Evolutionary conservation across 2,329 filamentous ascomycete species (phyloP), one percentile per base, ranked within the genome.

Genomic region (Venturia pyrina): DNA sequence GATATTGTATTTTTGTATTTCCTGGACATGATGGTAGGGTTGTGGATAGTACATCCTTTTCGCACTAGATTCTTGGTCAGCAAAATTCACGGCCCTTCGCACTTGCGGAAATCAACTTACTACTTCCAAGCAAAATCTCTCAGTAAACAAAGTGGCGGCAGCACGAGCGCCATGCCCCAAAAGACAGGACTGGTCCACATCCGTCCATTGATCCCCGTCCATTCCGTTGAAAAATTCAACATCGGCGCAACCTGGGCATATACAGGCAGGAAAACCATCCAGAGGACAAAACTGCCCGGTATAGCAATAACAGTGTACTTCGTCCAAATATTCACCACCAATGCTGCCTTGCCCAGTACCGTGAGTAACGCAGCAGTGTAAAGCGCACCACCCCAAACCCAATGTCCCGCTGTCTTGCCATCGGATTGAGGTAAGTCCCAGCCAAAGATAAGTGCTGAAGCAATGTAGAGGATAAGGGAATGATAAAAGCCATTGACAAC

Each of bases 1-100:
- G 68, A 99, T 96, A 73, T 99, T 99, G 80, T 98, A 99, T 79
- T 99, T 99, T 78, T 99, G 95, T 71, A 99, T 99, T 80, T 99
- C 95, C 78, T 99, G 95, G 69, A 99, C 95, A 76, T 99, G 95
- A 72, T 99, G 95, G 74, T 99, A 99, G 56, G 91, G 87, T 78
- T 97, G 90, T 28, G 95, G 95, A 71, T 88, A 89, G 79, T 98
- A 99, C 92, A 99, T 97, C 70, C 95, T 86, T 82, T 96, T 97
- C 68, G 86, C 87, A 72, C 78, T 80, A 56, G 46, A 62, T 7
- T 4, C 17, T 28, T 28, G 61, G 63, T 64, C 64, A 64, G 34
- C 69, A 73, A 69, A 19, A 21, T 24, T 37, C 5, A 10, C 37
- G 1, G 1, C 13, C 32, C 10, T 34, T 34, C 62, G n/a, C 24